Evolutionary conservation across 352 stramenopile genomes (phyloP), one percentile per base, ranked within the genome.

Genomic region (Phytophthora tubulina): DNA sequence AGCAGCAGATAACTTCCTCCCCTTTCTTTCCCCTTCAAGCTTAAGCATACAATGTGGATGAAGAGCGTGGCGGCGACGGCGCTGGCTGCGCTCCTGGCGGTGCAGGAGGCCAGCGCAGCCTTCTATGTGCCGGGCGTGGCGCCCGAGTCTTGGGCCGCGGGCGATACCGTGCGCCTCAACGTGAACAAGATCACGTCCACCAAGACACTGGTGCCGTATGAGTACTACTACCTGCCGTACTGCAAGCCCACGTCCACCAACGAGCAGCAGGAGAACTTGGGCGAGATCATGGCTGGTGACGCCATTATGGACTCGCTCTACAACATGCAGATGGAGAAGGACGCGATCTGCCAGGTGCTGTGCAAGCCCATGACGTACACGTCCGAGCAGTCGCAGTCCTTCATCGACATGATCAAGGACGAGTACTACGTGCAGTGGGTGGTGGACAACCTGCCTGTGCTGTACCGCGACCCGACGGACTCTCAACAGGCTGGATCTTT

Each of bases 171-270:
- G 39, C 82, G 85, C 39, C 92, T 99, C 48, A 98, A 98, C 70
- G 97, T 99, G 14, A 99, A 99, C 89, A 97, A 99, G 78, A 98
- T 99, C 68, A 99, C 97, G 65, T 99, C 92, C 39, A 98, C 94
- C 46, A 98, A 99, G 79, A 99, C 97, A 51, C 94, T 99, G 63
- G 88, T 99, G 62, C 97, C 97, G 48, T 99, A 99, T 79, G 97
- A 99, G 80, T 99, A 99, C 79, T 99, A 99, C 84, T 97, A 99
- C 76, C 82, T 99, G 31, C 97, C 96, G 58, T 98, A 90, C 72
- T 99, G 93, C 82, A 85, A 87, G 67, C 87, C 89, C 17, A 79
- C 84, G 63, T 63, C 80, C 63, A 97, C 92, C 27, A 85, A 95
- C 45, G 89, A 96, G 73, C 81, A 96, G 69, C 82, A 90, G 54